Base-by-base conservation (phyloP, 2,329 filamentous ascomycete genomes). In the Bertia moriformis region DNA sequence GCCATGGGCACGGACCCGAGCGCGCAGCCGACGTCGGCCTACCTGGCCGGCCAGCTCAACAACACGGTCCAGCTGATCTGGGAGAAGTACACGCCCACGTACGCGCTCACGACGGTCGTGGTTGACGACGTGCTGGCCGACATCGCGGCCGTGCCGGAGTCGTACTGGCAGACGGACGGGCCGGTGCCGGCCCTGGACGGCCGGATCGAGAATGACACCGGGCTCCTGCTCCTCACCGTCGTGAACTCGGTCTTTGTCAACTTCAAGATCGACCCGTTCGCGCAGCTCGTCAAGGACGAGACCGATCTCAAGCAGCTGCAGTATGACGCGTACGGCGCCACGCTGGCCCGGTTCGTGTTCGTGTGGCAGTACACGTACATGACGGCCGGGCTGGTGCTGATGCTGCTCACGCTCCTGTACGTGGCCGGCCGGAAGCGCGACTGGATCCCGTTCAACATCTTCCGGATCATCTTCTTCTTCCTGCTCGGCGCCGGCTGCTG, bases 401-500 rank as follows among this genome's bases (percentile, higher is more conserved):
- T 53, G 14, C 36, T 47, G 19, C 46, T 53, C 43, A 50, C 44
- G 30, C 10, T 44, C n/a, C 44, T 53, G 22, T 45, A 42, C 40
- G 37, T 46, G 27, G 20, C 48, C 19, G 43, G 44, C 14, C 38
- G 43, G 17, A 43, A 38, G 4, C 39, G 40, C 37, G 37, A 40
- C 14, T 46, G 45, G 46, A 42, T 30, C 13, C 53, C 58, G 37
- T 45, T 56, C 41, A 41, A 48, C 37, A 42, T 41, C 38, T 4
- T 45, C 18, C 50, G 48, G 13, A 42, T 45, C 7, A 37, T 33
- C 13, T 18, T 51, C 14, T 51, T 48, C 42, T 40, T 45, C 18
- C 19, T 49, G 19, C 27, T 48, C 17, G 49, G 46, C 5, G 20
- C 49, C 27, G 48, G 43, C 4, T 42, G 52, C 1, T 43, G 45